Percentiles rank a stretch among this genome's conserved stretches.
Evolutionary conservation across 352 stramenopile species (phyloP).

Genomic region (Pythium rhizo-oryzae): DNA sequence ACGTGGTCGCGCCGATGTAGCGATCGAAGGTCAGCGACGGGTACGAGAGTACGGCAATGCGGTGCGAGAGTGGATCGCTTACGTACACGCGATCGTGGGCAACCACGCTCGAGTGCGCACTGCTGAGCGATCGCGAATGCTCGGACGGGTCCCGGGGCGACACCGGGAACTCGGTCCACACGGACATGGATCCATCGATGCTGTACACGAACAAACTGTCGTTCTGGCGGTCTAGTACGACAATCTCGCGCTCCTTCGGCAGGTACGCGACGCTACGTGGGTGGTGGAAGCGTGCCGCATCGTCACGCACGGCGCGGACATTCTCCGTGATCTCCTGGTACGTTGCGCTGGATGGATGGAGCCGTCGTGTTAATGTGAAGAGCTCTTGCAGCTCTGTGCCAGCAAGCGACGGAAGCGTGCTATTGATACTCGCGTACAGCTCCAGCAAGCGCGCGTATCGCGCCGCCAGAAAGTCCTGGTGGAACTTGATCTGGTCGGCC

Average conservation of each 20-base stretch:
- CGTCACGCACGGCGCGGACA: slow-evolving; percentile 35
- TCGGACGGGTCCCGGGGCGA: neutral
- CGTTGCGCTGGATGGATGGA: slow-evolving; percentile 46
- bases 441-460: slow-evolving; percentile 25
- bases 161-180: slow-evolving; percentile 36
- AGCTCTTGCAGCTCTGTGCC: slow-evolving; percentile 35
- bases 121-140: slow-evolving; percentile 1
- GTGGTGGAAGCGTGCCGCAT: slow-evolving; percentile 48
- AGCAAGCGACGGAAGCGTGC: slow-evolving; percentile 26
- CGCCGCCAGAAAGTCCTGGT: slow-evolving; percentile 39
- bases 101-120: slow-evolving; percentile 8
- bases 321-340: slow-evolving; percentile 42
- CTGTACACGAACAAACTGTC: slow-evolving; percentile 50
- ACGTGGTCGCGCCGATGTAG: slow-evolving; percentile 59
- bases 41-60: slow-evolving; percentile 44
- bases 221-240: slow-evolving; percentile 63
- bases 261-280: slow-evolving; percentile 40
- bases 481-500: slow-evolving; percentile 42
- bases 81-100: slow-evolving; percentile 36
- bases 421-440: slow-evolving; percentile 35
- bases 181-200: slow-evolving; percentile 44
- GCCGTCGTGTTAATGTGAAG: slow-evolving; percentile 36
- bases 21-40: slow-evolving; percentile 38
- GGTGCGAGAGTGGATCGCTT: slow-evolving; percentile 58
- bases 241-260: slow-evolving; percentile 39